Base-by-base conservation (phyloP, 2,329 filamentous ascomycete genomes). In the Arthrobotrys conoides region DNA sequence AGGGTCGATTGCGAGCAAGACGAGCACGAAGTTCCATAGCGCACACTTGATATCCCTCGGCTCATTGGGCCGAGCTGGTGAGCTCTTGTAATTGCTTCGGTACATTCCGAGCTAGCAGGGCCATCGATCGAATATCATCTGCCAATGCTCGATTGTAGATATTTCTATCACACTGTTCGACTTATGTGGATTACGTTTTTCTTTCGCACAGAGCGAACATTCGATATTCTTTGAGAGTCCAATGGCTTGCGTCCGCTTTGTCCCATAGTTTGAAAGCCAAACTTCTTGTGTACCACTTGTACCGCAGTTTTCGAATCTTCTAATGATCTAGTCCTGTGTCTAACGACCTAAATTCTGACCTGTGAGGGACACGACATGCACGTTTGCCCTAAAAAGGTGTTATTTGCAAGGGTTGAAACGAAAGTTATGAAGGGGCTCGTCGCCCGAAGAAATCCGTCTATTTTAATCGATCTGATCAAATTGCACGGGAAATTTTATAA, bases 351-450 rank as follows among this genome's bases (percentile, higher is more conserved):
- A n/a, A 57, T 57, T 57, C 51, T 57, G 41, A 46, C 41, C 41
- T 9, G 9, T 2, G 36, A 14, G 36, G 36, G 12, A 14, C 8
- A 48, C 22, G 10, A n/a, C 5, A 65, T 53, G 24, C 46, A 55
- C n/a, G 30, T 67, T 67, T 67, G 33, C 64, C 48, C 48, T 41
- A 55, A 67, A 36, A 55, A 33, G n/a, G 22, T 41, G 63, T 12
- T 44, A 55, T 38, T 38, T 24, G 18, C 63, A 66, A 51, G 44
- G 63, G 27, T 66, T 51, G 48, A 51, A n/a, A 27, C 8, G 10
- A 33, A 55, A 55, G 3, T 18, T 16, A 18, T 16, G 51, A 33
- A 12, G 24, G 27, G 14, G 27, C 27, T 55, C 27, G 24, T 33
- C 1, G 14, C 30, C 24, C 24, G 51, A 55, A 24, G 20, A 14